Base-by-base conservation (phyloP, 1,284 basidiomycete genomes). In the Tylopilus orsonianus region DNA sequence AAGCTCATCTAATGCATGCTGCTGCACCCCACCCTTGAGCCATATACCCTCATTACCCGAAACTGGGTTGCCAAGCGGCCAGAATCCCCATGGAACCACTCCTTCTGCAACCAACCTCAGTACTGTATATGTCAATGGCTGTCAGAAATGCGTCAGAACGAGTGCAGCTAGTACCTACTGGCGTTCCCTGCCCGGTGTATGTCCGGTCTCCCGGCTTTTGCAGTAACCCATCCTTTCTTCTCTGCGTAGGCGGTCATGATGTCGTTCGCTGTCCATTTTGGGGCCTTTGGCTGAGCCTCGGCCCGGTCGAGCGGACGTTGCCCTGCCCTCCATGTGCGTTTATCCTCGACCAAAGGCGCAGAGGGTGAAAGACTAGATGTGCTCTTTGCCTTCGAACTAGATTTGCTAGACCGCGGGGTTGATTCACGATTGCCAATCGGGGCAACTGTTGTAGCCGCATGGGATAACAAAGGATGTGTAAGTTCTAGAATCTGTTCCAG, bases 181-280 rank as follows among this genome's bases (percentile, higher is more conserved):
- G 83, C 79, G 63, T 96, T 94, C 16, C 92, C 94, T 1, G 93
- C 91, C 39, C 94, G 79, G 62, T 92, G 87, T 16, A 88, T 73
- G 70, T 97, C 94, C 8, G 91, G 87, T 49, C 94, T 69, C 6
- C 91, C 93, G 14, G 90, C 87, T 66, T 93, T 90, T 9, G 94
- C 93, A 36, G 93, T 97, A 32, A 93, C 72, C 81, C 84, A 93
- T 12, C 86, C 85, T 60, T 89, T 90, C 56, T 79, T 74, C 42
- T 79, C 66, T 0, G 93, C 92, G 64, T 88, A 88, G 3, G 84
- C 83, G 8, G 79, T 83, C 52, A 96, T 75, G 35, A 97, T 75
- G 56, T 89, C 86, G 68, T 89, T 87, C 8, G 88, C 83, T 1
- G 89, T 91, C 90, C 90, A 93, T 19, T 46, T 46, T 7, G 55